Evolutionary conservation across 345 rosid genomes (phyloP), one percentile per base, ranked within the genome.

Genomic region (Crucihimalaya himalaica): DNA sequence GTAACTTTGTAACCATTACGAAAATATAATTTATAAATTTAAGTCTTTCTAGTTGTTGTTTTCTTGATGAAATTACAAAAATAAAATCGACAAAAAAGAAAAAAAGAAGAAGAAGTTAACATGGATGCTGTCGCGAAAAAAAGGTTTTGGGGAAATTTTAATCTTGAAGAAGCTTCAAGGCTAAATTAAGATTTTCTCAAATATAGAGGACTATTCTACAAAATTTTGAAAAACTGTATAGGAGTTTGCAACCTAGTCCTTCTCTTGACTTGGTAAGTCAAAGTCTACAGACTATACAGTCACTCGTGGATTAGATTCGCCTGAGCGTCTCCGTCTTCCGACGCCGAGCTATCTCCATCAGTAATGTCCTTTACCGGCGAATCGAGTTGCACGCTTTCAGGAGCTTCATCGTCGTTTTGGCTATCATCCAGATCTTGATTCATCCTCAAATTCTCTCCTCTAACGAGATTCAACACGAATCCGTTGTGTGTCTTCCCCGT

Each of bases 401-500:
- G 85, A 47, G 63, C 78, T 62, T 86, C 92, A 10, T n/a, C 70
- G 5, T 7, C 18, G 11, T 8, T 43, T 28, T 72, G 67, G 16
- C 56, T 66, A 56, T 71, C 80, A 48, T 76, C 97, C 18, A 63
- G 12, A 20, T 80, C 86, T 20, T 39, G 80, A 27, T 59, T 78
- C 77, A 85, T 77, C 25, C 29, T 74, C 84, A 88, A 56, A 71
- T 75, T 83, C 63, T 83, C 93, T 78, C 82, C 88, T 82, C 79
- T 88, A 3, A 90, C 97, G 0, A 92, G 77, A 27, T 92, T 90
- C 60, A 95, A 77, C 78, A 95, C 84, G 66, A 95, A 66, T 15
- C 98, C 99, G 18, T 88, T 87, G 7, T 72, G 73, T 25, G 82
- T 81, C 61, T 83, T 87, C 60, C 93, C 97, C 29, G 96, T 88